phyloP scores from a whole-genome alignment of 768 basidiomycete genomes.

The Tulasnella sp. region DNA sequence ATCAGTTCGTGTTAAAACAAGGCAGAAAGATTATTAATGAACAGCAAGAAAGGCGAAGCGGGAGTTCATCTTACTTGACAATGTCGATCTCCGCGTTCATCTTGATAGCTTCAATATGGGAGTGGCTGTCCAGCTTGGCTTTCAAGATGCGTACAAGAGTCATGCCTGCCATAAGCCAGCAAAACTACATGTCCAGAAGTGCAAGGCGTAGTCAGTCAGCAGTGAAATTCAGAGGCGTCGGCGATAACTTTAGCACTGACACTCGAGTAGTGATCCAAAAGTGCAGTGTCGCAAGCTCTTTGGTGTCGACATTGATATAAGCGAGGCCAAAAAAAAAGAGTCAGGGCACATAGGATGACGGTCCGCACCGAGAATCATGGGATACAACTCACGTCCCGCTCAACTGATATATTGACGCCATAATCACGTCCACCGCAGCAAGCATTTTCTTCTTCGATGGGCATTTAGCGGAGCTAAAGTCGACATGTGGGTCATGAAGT shows the following conservation, averaged over 20 bases:
- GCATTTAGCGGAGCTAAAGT: neutral
- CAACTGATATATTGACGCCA: conserved; percentile 9
- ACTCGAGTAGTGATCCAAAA: conserved; percentile 9
- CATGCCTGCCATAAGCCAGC: conserved; percentile 5
- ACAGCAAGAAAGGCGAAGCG: too few relatives aligned
- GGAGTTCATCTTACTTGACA: conserved; percentile 6
- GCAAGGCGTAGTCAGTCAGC: neutral
- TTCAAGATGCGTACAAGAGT: conserved; percentile 9
- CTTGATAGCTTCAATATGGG: conserved; percentile 2
- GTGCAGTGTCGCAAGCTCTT: neutral
- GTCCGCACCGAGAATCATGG: neutral
- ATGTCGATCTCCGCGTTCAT: conserved; percentile 11
- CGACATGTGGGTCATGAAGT: conserved; percentile 11
- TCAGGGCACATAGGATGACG: neutral
- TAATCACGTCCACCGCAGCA: neutral
- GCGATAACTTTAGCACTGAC: neutral
- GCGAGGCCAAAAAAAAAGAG: neutral
- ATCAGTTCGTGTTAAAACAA: neutral
- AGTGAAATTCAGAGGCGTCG: neutral
- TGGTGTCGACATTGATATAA: neutral
- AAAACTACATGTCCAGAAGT: neutral
- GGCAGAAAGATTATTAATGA: neutral
- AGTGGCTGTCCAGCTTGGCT: neutral
- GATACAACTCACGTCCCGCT: neutral
- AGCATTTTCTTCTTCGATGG: neutral